Base-by-base conservation (phyloP, 108 stramenopile genomes). In the Cyclotella baltica region DNA sequence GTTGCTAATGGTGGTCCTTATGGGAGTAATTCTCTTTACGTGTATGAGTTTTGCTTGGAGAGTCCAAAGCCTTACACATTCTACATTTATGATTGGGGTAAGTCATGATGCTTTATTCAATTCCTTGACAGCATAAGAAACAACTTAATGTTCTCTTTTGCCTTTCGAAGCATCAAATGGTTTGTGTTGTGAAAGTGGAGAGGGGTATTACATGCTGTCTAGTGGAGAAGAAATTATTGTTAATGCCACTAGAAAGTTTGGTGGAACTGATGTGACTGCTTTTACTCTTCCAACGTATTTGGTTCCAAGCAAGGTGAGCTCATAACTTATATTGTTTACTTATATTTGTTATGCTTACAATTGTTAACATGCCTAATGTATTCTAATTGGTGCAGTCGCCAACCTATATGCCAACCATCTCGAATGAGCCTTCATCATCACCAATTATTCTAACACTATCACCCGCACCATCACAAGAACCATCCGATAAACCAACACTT, bases 1-100 rank as follows among this genome's bases (percentile, higher is more conserved):
- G 31, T 81, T 62, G 80, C 80, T 11, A 70, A 74, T 64, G 80
- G 80, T 19, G 73, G 73, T 36, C 73, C 80, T 0, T 81, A 64
- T 34, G 80, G 52, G 40, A 74, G 80, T 27, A 72, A 70, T n/a
- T 55, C 64, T 0, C 36, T 38, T 31, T 70, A 81, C 30, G 68
- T 55, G 5, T 37, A 61, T n/a, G 67, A 81, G 53, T 74, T 64
- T 62, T 81, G 80, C 38, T 68, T 81, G 73, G 27, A 57, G 16
- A 73, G 72, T 22, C 68, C 67, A 4, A 38, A 34, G 46, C 47
- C 37, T 31, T 81, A 81, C 65, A 57, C 46, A 0, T 55, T 81
- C 35, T 81, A 74, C 53, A 52, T 81, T n/a, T 74, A 74, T 63
- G 80, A 74, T 35, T 80, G 67, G 66, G 72, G 46, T 46, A 50